Conservation (phyloP, 192 early-diverging fungal genomes). For the Coemansia sp. region DNA sequence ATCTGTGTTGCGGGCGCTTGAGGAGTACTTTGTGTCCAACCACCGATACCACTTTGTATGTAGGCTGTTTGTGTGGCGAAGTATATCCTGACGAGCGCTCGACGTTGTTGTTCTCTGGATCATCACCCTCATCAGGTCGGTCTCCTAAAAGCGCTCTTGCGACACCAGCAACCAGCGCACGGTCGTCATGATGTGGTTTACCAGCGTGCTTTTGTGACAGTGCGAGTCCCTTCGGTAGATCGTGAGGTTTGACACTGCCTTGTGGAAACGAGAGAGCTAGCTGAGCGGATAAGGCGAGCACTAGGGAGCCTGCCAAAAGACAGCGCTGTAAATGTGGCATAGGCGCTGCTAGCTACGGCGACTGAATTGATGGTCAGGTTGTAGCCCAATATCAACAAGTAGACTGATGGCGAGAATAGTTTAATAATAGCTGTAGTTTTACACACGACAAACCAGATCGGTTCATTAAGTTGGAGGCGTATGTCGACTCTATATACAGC, state of each 20-base stretch:
- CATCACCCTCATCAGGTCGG: not conserved
- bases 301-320: slow-evolving; percentile 2
- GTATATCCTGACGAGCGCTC: not conserved
- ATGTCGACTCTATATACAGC: not conserved
- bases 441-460: not conserved
- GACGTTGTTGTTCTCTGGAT: not conserved
- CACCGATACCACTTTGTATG: slow-evolving; percentile 4
- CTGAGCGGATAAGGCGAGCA: not conserved
- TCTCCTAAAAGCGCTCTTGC: slow-evolving; percentile 10
- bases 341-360: not conserved
- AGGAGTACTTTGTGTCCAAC: slow-evolving; percentile 9
- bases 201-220: not conserved
- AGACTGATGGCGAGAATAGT: not conserved
- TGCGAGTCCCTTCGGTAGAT: not conserved
- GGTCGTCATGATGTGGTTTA: slow-evolving; percentile 1
- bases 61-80: not conserved
- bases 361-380: not conserved
- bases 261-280: not conserved
- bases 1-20: not conserved
- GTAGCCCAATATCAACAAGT: not conserved
- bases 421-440: not conserved
- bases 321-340: slow-evolving; percentile 10
- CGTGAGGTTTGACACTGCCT: not conserved
- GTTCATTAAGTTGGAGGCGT: not conserved
- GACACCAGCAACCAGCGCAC: slow-evolving; percentile 2